phyloP scores from a whole-genome alignment of 2,329 filamentous ascomycete genomes.

The Ceratocystis harringtonii region DNA sequence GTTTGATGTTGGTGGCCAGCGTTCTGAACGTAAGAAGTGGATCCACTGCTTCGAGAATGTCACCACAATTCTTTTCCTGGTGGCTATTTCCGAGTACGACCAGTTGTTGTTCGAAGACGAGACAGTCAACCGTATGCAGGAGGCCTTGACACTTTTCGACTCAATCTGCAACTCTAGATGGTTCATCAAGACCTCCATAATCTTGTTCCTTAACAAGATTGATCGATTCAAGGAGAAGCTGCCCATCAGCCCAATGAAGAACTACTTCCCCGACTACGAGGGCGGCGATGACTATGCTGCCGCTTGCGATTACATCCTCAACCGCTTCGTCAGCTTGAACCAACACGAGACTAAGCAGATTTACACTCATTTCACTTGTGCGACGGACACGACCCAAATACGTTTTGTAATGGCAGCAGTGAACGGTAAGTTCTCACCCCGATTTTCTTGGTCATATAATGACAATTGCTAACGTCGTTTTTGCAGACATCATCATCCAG shows the following conservation, averaged over 20 bases:
- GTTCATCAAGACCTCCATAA: slow-evolving; percentile 84
- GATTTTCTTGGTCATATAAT: slow-evolving; percentile 24
- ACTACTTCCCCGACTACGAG: slow-evolving; percentile 84
- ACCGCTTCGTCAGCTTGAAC: slow-evolving; percentile 95
- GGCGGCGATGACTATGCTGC: slow-evolving; percentile 89
- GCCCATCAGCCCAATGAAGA: slow-evolving; percentile 66
- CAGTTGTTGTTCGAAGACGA: slow-evolving; percentile 92
- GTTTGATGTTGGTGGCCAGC: slow-evolving; percentile 93
- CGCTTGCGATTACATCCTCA: slow-evolving; percentile 96
- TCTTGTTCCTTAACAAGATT: slow-evolving; percentile 82
- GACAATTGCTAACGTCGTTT: slow-evolving; percentile 18
- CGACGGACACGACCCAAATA: slow-evolving; percentile 96
- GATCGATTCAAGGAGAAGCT: slow-evolving; percentile 82
- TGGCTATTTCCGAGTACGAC: slow-evolving; percentile 95
- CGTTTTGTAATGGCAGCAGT: slow-evolving; percentile 99
- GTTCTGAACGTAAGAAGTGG: slow-evolving; percentile 97
- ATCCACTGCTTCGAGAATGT: slow-evolving; percentile 99
- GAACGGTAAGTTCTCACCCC: slow-evolving; percentile 53
- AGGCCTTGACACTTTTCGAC: slow-evolving; percentile 73
- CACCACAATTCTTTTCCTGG: slow-evolving; percentile 88
- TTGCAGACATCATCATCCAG: slow-evolving; percentile 94
- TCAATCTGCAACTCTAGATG: slow-evolving; percentile 78
- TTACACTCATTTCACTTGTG: slow-evolving; percentile 98
- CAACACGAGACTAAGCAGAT: slow-evolving; percentile 99
- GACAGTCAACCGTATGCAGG: slow-evolving; percentile 89